These are phyloP conservation scores for Thymus quinquecostatus DNA, from an alignment of 257 asterid species.

Conservation along the genomic window DNA sequence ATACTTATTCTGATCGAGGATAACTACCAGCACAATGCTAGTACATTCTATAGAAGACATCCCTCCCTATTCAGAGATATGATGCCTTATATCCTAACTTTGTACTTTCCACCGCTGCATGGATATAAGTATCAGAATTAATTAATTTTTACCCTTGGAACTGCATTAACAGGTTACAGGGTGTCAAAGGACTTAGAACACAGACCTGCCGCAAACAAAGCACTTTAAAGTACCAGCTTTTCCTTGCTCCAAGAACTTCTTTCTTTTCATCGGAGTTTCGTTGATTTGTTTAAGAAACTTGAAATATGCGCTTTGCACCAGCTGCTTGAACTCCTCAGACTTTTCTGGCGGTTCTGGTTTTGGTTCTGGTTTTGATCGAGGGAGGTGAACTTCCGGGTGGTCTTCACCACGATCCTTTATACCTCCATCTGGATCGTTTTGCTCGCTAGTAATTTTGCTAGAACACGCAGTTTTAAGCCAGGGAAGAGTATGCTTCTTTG, in stretches of 20 bases:
- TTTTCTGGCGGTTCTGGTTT: slow-evolving; percentile 65
- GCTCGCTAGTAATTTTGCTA: slow-evolving; percentile 23
- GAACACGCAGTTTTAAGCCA: slow-evolving; percentile 51
- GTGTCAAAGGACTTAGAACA: slow-evolving; percentile 39
- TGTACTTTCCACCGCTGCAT: slow-evolving; percentile 22
- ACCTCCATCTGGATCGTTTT: slow-evolving; percentile 39
- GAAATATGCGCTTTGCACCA: slow-evolving; percentile 61
- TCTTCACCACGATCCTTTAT: slow-evolving; percentile 43
- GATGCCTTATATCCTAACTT: slow-evolving; percentile 17
- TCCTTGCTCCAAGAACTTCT: slow-evolving; percentile 52
- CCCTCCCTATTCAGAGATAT: slow-evolving; percentile 5
- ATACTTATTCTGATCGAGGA: background rate
- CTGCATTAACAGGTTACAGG: slow-evolving; percentile 9
- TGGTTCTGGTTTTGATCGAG: slow-evolving; percentile 53
- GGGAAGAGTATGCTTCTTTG: slow-evolving; percentile 48
- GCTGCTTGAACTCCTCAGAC: slow-evolving; percentile 70
- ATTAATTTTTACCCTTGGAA: background rate
- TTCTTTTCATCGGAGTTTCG: slow-evolving; percentile 57
- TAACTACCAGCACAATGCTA: slow-evolving; percentile 17
- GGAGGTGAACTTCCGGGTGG: slow-evolving; percentile 35
- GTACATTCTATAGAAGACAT: slow-evolving; percentile 7
- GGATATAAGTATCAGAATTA: slow-evolving; percentile 11
- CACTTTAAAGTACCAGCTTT: slow-evolving; percentile 66
- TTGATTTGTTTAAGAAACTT: slow-evolving; percentile 65
- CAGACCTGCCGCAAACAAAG: slow-evolving; percentile 77